phyloP scores from a whole-genome alignment of 2,329 filamentous ascomycete species.

The Myriosclerotinia scirpicola region DNA sequence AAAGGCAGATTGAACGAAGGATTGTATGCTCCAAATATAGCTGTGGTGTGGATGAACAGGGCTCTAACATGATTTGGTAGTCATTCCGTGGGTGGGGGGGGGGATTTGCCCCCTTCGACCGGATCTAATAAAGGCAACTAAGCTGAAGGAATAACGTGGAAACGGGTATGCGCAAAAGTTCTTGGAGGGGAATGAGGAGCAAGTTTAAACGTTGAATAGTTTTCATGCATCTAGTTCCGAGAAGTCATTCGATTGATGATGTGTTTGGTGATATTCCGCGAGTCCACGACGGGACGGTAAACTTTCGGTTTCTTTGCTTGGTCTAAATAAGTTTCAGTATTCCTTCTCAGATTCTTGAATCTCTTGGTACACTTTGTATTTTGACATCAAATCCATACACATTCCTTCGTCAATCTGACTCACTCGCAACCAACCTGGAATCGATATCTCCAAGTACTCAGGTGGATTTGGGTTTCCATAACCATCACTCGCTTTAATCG shows the following conservation, averaged over 20 bases:
- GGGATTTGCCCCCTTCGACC: slow-evolving; percentile 39
- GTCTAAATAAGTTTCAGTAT: too few species aligned
- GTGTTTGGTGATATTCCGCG: background rate
- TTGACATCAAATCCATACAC: too few species aligned
- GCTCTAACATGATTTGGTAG: slow-evolving; percentile 27
- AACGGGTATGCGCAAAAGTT: slow-evolving; percentile 44
- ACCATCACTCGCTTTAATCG: background rate
- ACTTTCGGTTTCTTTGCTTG: too few species aligned
- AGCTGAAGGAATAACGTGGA: slow-evolving; percentile 43
- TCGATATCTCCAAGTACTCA: too few species aligned
- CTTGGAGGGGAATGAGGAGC: slow-evolving; percentile 48
- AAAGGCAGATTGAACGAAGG: background rate
- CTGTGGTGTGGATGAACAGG: background rate
- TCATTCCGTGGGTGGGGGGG: slow-evolving; percentile 54
- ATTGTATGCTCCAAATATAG: background rate
- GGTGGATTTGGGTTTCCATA: too few species aligned
- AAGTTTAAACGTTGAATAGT: background rate
- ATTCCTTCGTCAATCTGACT: too few species aligned
- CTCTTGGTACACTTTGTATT: too few species aligned
- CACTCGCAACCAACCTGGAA: too few species aligned
- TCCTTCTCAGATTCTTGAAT: too few species aligned
- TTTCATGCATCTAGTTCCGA: background rate
- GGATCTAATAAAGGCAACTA: slow-evolving; percentile 41
- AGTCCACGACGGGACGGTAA: too few species aligned
- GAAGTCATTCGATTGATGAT: background rate